phyloP scores from a whole-genome alignment of 495 filamentous ascomycete genomes.

The Cudoniella acicularis region DNA sequence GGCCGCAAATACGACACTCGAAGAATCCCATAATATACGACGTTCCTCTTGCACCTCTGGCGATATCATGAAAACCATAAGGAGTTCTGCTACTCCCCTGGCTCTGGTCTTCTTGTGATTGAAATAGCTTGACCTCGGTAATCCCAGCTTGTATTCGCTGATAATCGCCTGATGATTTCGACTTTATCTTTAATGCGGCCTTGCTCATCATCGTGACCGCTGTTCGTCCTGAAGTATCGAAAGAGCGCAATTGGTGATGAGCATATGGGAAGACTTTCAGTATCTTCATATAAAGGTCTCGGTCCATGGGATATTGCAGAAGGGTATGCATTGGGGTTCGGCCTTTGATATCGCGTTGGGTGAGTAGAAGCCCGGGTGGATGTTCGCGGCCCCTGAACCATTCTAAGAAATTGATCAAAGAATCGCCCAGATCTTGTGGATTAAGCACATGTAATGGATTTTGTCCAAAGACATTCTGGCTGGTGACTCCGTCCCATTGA shows the following conservation, averaged over 20 bases:
- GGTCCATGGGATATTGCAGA: conserved; percentile 18
- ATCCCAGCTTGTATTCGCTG: conserved; percentile 16
- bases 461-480: conserved; percentile 22
- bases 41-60: conserved; percentile 14
- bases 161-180: conserved; percentile 9
- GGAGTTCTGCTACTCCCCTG: not conserved
- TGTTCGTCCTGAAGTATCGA: conserved; percentile 13
- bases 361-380: conserved; percentile 15
- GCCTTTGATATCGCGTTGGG: conserved; percentile 18
- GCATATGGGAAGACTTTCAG: conserved; percentile 13
- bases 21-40: conserved; percentile 7
- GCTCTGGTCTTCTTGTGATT: not conserved
- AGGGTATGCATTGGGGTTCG: conserved; percentile 20
- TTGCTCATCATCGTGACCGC: conserved; percentile 17
- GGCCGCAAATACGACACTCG: conserved; percentile 19
- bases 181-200: conserved; percentile 8
- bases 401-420: conserved; percentile 16
- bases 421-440: conserved; percentile 13
- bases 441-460: conserved; percentile 22
- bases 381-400: conserved; percentile 13
- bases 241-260: conserved; percentile 13
- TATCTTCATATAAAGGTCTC: conserved; percentile 13
- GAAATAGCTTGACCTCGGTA: conserved; percentile 8
- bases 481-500: not conserved
- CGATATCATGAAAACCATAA: conserved; percentile 22